Evolutionary conservation across 176 grass and related monocot species (phyloP), one percentile per base, ranked within the genome.

Genomic region (Oryza longistaminata): DNA sequence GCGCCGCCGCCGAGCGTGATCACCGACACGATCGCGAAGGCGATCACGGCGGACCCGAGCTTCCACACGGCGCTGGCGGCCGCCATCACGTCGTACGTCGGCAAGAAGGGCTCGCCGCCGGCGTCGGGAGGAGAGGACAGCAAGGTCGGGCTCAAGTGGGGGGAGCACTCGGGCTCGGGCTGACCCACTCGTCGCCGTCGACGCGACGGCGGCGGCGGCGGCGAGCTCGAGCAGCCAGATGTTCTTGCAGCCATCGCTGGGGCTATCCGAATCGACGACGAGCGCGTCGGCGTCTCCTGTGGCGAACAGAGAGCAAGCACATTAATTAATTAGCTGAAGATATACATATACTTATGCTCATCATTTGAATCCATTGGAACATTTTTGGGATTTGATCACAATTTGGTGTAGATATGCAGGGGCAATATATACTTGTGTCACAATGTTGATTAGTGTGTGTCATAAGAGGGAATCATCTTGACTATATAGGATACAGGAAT

Each of bases 31-130:
- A 89, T 98, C 45, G 89, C 96, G 2, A 93, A 94, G 77, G 91
- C 84, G 15, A 93, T 95, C 84, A 86, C 93, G 31, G 80, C 91
- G 64, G 93, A 95, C 60, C 91, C 96, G 9, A 62, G 74, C 55
- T 98, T 98, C 83, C 96, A 93, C 70, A 92, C 87, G 50, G 92
- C 81, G 49, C 82, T 98, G 65, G 87, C 85, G 16, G 91, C 91
- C 12, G 93, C 89, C 13, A 93, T 95, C 83, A 90, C 87, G 34
- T 93, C 93, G 45, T 93, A 95, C 53, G 92, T 98, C 68, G 93
- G 93, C 69, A 82, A 67, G 22, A 79, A 93, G 33, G 70, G 78
- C 14, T 71, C 64, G 7, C 46, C 75, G 12, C 22, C 66, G 68
- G 70, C 75, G 58, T 12, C 49, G 33, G 89, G 58, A 19, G 65